Conservation (phyloP, 2,329 filamentous ascomycete genomes). For the Sporothrix pallida region DNA sequence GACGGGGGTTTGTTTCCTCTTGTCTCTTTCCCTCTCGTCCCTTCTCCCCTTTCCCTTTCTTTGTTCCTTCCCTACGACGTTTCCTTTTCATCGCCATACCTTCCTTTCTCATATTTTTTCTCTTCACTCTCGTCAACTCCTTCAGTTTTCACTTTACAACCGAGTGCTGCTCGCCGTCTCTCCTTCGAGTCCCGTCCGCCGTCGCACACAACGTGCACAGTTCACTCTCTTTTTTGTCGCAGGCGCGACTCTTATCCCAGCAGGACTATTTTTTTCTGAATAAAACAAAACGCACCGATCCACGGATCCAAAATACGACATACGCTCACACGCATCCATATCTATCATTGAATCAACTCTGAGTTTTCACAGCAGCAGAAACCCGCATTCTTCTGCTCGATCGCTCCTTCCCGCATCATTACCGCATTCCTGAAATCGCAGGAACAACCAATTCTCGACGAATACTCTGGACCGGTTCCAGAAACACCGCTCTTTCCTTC, state of each 20-base stretch:
- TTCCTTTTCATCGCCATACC: conserved; percentile 22
- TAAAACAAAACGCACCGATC: conserved; percentile 1
- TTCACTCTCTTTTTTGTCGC: conserved; percentile 33
- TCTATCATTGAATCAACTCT: conserved; percentile 11
- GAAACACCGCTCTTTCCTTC: conserved; percentile 18
- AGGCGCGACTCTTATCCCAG: conserved; percentile 31
- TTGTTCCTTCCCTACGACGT: conserved; percentile 8
- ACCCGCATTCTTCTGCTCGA: conserved; percentile 17
- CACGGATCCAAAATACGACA: conserved; percentile 14
- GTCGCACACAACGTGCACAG: conserved; percentile 28
- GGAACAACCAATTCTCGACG: conserved; percentile 18
- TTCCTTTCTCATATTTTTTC: conserved; percentile 22
- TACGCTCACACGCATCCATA: not conserved
- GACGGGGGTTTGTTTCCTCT: conserved; percentile 20
- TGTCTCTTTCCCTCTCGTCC: not conserved
- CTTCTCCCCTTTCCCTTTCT: conserved; percentile 24
- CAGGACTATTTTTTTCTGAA: conserved; percentile 25
- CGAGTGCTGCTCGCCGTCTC: conserved; percentile 27
- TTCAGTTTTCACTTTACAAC: conserved; percentile 20
- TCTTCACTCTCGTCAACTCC: conserved; percentile 16
- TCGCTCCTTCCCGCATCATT: conserved; percentile 22
- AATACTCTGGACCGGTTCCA: conserved; percentile 31
- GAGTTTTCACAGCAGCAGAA: not conserved
- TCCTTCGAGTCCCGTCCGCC: conserved; percentile 26
- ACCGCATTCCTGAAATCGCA: conserved; percentile 24